A percentile compares a stretch with the other conserved stretches of the same genome.
Evolutionary conservation across 176 grass and related monocot genomes (phyloP).

Genomic region (Oryza punctata): DNA sequence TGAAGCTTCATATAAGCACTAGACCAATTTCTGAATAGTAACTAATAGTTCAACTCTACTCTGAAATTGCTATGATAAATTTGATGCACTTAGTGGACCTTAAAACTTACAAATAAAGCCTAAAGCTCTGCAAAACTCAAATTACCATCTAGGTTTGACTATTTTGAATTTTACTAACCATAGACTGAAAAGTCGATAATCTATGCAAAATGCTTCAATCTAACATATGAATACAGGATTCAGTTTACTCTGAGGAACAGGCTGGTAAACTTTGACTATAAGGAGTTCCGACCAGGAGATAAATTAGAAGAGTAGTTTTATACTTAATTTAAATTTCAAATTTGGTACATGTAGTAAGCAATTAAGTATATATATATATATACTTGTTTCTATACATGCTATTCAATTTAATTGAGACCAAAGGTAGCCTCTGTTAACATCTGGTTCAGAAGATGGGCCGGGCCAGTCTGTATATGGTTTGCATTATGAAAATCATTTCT

Average conservation of each 20-base stretch:
- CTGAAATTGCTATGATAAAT: neutral
- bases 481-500: neutral
- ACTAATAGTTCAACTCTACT: neutral
- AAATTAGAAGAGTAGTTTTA: neutral
- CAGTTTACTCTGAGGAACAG: neutral
- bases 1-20: neutral
- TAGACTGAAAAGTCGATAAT: neutral
- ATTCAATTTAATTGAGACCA: neutral
- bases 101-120: too few relatives aligned
- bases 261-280: neutral
- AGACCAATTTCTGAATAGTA: neutral
- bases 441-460: neutral
- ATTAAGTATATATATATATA: neutral
- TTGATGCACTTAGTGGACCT: neutral
- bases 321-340: neutral
- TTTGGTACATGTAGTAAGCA: neutral
- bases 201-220: neutral
- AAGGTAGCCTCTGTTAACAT: neutral
- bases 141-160: neutral
- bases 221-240: neutral
- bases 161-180: neutral
- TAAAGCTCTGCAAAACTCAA: neutral
- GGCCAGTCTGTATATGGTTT: neutral
- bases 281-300: neutral
- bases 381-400: neutral